Evolutionary conservation across 345 rosid genomes (phyloP), one percentile per base, ranked within the genome.

Genomic region (Moringa oleifera): DNA sequence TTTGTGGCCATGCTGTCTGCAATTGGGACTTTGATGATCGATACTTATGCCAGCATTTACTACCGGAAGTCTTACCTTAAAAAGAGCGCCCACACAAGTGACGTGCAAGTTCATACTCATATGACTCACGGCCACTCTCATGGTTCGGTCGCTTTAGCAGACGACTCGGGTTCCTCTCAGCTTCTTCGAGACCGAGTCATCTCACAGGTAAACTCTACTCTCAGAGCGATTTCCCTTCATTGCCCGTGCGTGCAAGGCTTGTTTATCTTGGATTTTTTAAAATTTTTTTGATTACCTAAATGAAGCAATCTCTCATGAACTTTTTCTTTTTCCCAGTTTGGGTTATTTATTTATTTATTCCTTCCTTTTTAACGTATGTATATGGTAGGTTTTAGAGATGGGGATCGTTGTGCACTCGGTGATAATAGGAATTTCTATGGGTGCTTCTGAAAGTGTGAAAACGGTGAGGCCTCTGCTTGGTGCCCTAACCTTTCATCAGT

Each of bases 331-430:
- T n/a, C n/a, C n/a, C n/a, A n/a, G n/a, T n/a, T n/a, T n/a, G n/a
- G n/a, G n/a, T n/a, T n/a, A n/a, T n/a, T n/a, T n/a, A n/a, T n/a
- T n/a, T n/a, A n/a, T n/a, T n/a, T n/a, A n/a, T n/a, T n/a, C n/a
- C n/a, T n/a, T n/a, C n/a, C n/a, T n/a, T n/a, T n/a, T n/a, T n/a
- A n/a, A n/a, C n/a, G n/a, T n/a, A n/a, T n/a, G n/a, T n/a, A n/a
- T n/a, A n/a, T n/a, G n/a, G n/a, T 51, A 75, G 91, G 94, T 89
- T 9, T 23, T 89, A 50, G 96, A 89, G 76, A 0, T 86, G 37
- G 94, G 96, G 57, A 87, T 87, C 25, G 67, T 89, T 41, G 86
- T 83, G 20, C 96, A 86, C 63, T 86, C 96, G 0, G 79, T 85
- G 53, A 82, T 85, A 4, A 85, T 85, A 53, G 96, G 94, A 28